Evolutionary conservation across 1,284 basidiomycete species (phyloP), one percentile per base, ranked within the genome.

Genomic region (Fomitopsis palustris): DNA sequence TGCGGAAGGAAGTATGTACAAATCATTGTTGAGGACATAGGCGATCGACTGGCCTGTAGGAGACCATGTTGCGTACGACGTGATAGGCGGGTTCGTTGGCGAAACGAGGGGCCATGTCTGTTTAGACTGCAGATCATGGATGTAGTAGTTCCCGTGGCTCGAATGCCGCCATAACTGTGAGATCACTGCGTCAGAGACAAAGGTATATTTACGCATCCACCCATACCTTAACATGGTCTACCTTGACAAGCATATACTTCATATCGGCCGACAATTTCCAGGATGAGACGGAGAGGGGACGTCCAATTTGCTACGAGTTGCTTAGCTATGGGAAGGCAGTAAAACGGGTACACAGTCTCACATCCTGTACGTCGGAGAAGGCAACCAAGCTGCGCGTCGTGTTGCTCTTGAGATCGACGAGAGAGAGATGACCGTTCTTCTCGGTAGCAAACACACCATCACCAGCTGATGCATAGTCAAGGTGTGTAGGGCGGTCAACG

Each of bases 91-190:
- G 60, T 82, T 63, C 17, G 82, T 79, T 0, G 88, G 87, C 3
- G 84, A 74, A 57, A 85, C 79, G 42, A 96, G 76, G 0, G 93
- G 85, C 61, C 82, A 80, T 2, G 95, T 95, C 27, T 70, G 67
- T 63, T 82, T 79, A 61, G 82, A 76, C 69, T 78, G 71, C 64
- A 87, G 72, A 80, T 84, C 74, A 78, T 90, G 91, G 21, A 98
- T 79, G 74, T 92, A 97, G 69, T 94, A 95, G 72, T 96, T 96
- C 23, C 88, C 88, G 69, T 90, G 90, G 56, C 85, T 88, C 8
- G 95, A 97, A 72, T 91, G 84, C 38, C 96, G 83, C 95, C 96
- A 99, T 87, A 96, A 93, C 86, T 93, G 63, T 14, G 58, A 54
- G 38, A 23, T 35, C 27, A 55, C 55, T 37, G 21, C 56, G 59